These are phyloP conservation scores for Cryptosporidium sp. DNA, from an alignment of 169 alveolate species.

Conservation along the genomic window DNA sequence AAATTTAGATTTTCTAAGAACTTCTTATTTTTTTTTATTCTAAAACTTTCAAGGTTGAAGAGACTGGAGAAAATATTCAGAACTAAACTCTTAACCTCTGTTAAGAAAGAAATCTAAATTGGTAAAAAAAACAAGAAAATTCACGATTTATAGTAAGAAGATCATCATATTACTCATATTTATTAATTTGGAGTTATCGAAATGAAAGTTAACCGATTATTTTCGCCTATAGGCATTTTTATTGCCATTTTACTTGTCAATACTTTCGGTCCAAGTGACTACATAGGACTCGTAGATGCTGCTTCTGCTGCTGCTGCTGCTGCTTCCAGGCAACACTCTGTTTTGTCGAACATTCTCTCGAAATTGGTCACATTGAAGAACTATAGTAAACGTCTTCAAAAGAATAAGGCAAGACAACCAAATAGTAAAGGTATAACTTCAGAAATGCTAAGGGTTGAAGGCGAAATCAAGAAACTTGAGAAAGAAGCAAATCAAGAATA, in stretches of 20 bases:
- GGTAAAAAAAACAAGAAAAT: neutral
- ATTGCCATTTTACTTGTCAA: neutral
- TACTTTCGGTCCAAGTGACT: neutral
- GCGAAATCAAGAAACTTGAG: neutral
- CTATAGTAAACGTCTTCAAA: neutral
- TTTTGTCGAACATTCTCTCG: neutral
- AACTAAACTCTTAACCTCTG: neutral
- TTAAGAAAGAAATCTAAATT: conserved; percentile 1
- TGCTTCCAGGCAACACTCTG: too few relatives aligned
- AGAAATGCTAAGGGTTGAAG: neutral
- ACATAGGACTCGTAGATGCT: neutral
- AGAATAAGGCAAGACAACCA: neutral
- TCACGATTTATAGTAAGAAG: neutral
- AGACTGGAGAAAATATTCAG: neutral
- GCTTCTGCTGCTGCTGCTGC: neutral
- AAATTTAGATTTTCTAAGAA: conserved; percentile 21
- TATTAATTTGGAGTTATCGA: neutral
- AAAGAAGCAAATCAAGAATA: neutral
- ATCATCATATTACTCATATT: neutral
- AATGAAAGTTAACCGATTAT: conserved; percentile 1
- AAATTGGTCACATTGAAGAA: neutral
- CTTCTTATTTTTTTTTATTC: neutral
- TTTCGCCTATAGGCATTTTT: conserved; percentile 10
- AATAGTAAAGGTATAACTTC: neutral
- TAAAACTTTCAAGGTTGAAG: conserved; percentile 2